Conservation (phyloP, 768 basidiomycete genomes). For the Mycena amicta region DNA sequence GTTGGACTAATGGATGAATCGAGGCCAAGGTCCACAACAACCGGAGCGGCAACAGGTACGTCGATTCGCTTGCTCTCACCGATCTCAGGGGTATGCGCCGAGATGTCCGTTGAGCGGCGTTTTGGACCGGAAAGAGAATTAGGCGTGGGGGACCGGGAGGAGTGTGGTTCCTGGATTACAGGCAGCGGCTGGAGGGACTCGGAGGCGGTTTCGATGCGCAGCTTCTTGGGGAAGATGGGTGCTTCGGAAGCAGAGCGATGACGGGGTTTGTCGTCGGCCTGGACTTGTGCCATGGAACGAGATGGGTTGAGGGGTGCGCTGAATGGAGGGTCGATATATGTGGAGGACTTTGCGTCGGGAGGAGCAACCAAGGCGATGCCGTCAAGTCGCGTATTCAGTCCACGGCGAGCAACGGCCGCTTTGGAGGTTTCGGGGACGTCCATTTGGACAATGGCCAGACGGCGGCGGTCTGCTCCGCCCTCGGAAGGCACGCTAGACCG, state of each 20-base stretch:
- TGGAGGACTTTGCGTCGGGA: conserved; percentile 64
- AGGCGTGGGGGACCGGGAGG: conserved; percentile 24
- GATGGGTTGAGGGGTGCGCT: conserved; percentile 46
- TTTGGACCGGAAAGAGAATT: conserved; percentile 7
- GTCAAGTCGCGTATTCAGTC: conserved; percentile 41
- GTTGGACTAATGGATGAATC: conserved; percentile 28
- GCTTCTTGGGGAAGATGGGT: conserved; percentile 27
- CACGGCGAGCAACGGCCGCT: conserved; percentile 42
- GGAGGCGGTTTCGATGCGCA: conserved; percentile 29
- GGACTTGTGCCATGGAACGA: conserved; percentile 20
- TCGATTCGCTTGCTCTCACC: conserved; percentile 63
- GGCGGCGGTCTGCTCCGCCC: conserved; percentile 64
- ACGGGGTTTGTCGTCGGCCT: conserved; percentile 34
- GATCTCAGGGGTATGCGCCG: conserved; percentile 59
- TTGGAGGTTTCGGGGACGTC: conserved; percentile 39
- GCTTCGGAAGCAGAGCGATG: conserved; percentile 54
- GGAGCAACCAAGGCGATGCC: conserved; percentile 73
- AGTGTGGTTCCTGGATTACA: conserved; percentile 38
- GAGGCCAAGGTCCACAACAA: conserved; percentile 52
- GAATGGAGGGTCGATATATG: conserved; percentile 54
- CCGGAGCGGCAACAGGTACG: conserved; percentile 63
- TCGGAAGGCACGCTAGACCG: conserved; percentile 58
- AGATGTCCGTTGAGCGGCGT: conserved; percentile 35
- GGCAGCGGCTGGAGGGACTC: conserved; percentile 32
- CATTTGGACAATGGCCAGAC: conserved; percentile 69